Evolutionary conservation across 495 filamentous ascomycete species (phyloP), one percentile per base, ranked within the genome.

Genomic region (Penicillium coprophilum): DNA sequence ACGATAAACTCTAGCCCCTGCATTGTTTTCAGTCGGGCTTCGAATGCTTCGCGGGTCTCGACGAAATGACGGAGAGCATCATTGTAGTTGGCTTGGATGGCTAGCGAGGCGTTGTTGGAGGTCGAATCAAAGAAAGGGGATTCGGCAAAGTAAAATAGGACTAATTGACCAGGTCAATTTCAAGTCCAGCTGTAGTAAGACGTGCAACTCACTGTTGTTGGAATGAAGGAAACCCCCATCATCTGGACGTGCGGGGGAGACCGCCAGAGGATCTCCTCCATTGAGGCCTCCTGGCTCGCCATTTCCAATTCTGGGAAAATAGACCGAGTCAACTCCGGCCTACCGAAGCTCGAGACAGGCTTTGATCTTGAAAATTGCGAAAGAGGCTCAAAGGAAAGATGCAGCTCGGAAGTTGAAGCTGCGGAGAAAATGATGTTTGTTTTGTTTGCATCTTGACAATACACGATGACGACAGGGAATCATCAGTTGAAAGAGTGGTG

Each of bases 121-220:
- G 86, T 91, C 23, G 75, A 77, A 65, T 98, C 94, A 71, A 89
- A 97, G 78, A 96, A 98, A 0, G 91, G 90, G 3, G 91, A 96
- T 58, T 87, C 74, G 46, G 85, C 82, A 68, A 98, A 97, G 71
- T 98, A 98, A 72, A 86, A 91, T 46, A 95, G 87, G 28, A 97
- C 86, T 78, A 6, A 31, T 46, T 19, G 12, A 31, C n/a, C 2
- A 17, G 7, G 23, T 38, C 13, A 51, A 17, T 0, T 31, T 48
- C 19, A 41, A 2, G 24, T 27, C 19, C 6, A 23, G 20, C 12
- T 15, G 10, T 49, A 15, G 10, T 20, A 32, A 23, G 15, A 23
- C 36, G 41, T 39, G 28, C 31, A n/a, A 43, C 73, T 44, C 64
- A 79, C 76, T 77, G 59, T 80, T 74, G 61, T 78, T 75, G 53